A percentile compares a stretch with the other conserved stretches of the same genome.
Evolutionary conservation across 2,329 filamentous ascomycete species (phyloP).

Genomic region (Penicillium sp.): DNA sequence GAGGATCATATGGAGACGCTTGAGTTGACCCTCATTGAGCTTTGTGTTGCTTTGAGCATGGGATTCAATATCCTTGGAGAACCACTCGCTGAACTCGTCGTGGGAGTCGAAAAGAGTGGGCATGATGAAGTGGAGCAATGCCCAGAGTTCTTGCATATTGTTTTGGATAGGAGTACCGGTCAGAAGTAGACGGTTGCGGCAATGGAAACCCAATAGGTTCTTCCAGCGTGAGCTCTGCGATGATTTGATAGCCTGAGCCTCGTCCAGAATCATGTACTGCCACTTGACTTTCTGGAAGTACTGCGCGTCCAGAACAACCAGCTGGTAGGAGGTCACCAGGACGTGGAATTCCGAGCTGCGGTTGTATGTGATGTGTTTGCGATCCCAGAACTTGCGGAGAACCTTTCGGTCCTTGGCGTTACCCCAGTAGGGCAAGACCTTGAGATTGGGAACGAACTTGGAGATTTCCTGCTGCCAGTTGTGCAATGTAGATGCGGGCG

Average conservation of each 20-base stretch:
- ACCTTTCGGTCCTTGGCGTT: slow-evolving; percentile 92
- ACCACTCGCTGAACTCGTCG: slow-evolving; percentile 54
- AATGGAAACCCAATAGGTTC: slow-evolving; percentile 87
- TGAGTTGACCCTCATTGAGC: slow-evolving; percentile 95
- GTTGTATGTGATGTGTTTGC: slow-evolving; percentile 93
- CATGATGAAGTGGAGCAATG: slow-evolving; percentile 98
- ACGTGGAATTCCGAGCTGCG: slow-evolving; percentile 94
- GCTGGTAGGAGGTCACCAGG: slow-evolving; percentile 91
- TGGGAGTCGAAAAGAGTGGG: slow-evolving; percentile 81
- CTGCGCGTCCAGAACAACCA: slow-evolving; percentile 91
- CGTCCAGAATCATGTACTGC: slow-evolving; percentile 99
- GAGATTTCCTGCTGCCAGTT: slow-evolving; percentile 99
- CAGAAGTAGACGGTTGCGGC: slow-evolving; percentile 85
- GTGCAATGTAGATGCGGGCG: slow-evolving; percentile 91
- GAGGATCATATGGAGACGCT: slow-evolving; percentile 95
- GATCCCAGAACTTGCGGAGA: slow-evolving; percentile 97
- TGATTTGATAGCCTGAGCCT: slow-evolving; percentile 98
- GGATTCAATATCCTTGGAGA: slow-evolving; percentile 73
- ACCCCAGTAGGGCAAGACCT: slow-evolving; percentile 97
- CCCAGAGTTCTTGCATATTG: slow-evolving; percentile 99
- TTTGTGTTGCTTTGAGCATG: slow-evolving; percentile 99
- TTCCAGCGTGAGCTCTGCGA: slow-evolving; percentile 97
- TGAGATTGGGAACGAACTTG: slow-evolving; percentile 89
- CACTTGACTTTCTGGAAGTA: slow-evolving; percentile 99
- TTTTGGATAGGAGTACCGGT: slow-evolving; percentile 99